Conservation (phyloP, 2,329 filamentous ascomycete species). For the Hansfordia pulvinata region DNA sequence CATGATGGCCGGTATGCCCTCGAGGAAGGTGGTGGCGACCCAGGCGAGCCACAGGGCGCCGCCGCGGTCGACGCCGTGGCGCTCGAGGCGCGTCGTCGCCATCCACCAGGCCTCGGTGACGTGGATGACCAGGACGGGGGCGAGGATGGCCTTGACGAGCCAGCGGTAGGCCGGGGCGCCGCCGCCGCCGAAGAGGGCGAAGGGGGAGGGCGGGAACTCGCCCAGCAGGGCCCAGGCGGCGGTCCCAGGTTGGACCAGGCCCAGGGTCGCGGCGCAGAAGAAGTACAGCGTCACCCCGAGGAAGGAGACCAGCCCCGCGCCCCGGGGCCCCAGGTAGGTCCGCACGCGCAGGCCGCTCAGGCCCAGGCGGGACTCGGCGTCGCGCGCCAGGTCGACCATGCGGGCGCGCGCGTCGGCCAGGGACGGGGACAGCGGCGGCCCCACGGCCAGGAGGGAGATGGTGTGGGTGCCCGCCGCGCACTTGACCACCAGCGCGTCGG, state of each 20-base stretch:
- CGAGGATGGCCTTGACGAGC: slow-evolving; percentile 44
- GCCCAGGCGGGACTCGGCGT: slow-evolving; percentile 42
- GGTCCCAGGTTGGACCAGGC: slow-evolving; percentile 37
- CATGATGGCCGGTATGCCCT: slow-evolving; percentile 35
- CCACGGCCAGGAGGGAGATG: no score
- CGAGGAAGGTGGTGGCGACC: slow-evolving; percentile 36
- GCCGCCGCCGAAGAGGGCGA: slow-evolving; percentile 8
- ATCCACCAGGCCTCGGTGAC: slow-evolving; percentile 43
- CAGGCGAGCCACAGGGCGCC: slow-evolving; percentile 40
- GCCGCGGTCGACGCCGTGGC: slow-evolving; percentile 31
- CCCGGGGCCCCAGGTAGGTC: slow-evolving; percentile 24
- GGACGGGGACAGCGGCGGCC: slow-evolving; percentile 59
- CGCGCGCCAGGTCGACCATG: slow-evolving; percentile 56
- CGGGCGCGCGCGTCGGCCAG: slow-evolving; percentile 56
- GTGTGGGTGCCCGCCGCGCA: slow-evolving; percentile 40
- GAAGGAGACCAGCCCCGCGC: slow-evolving; percentile 38
- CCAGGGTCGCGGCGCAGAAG: slow-evolving; percentile 30
- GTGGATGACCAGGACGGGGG: slow-evolving; percentile 52
- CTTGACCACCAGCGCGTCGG: slow-evolving; percentile 46
- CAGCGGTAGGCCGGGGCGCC: slow-evolving; percentile 44
- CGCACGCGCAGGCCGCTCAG: slow-evolving; percentile 32
- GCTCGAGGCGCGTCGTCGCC: slow-evolving; percentile 29
- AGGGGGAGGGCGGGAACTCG: slow-evolving; percentile 30
- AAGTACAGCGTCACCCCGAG: slow-evolving; percentile 39
- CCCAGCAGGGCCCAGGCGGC: slow-evolving; percentile 34